Evolutionary conservation across 352 stramenopile genomes (phyloP).

Genomic region (Plasmopara halstedii): DNA sequence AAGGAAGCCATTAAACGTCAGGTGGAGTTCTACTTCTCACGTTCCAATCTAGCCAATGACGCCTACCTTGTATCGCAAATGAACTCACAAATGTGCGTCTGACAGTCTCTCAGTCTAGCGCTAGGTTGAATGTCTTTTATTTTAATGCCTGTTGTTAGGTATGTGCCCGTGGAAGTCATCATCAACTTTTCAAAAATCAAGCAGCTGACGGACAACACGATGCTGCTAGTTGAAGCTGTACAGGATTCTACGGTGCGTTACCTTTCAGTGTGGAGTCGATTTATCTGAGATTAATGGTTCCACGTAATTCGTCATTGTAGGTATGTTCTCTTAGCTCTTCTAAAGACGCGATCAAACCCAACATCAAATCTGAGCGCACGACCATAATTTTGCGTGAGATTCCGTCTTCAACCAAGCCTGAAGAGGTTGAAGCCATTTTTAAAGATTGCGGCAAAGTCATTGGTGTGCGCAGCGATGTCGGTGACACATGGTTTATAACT

Average conservation of each 20-base stretch:
- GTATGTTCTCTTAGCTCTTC: constrained; percentile 63
- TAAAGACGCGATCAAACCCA: constrained; percentile 87
- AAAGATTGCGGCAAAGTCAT: constrained; percentile 59
- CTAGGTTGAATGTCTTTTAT: not conserved
- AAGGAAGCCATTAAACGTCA: constrained; percentile 79
- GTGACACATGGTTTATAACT: constrained; percentile 91
- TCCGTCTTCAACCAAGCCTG: constrained; percentile 73
- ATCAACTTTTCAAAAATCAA: constrained; percentile 83
- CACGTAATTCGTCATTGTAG: constrained; percentile 9
- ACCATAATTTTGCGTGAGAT: constrained; percentile 92
- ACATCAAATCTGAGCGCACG: constrained; percentile 88
- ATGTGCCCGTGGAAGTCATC: constrained; percentile 77
- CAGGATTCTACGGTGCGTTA: constrained; percentile 50
- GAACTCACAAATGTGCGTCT: constrained; percentile 83
- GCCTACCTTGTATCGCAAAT: constrained; percentile 85
- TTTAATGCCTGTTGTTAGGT: constrained; percentile 27
- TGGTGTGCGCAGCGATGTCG: constrained; percentile 87
- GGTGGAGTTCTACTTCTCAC: constrained; percentile 91
- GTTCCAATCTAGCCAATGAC: constrained; percentile 78
- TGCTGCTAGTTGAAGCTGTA: constrained; percentile 63
- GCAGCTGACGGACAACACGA: constrained; percentile 59
- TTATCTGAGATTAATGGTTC: too few species aligned
- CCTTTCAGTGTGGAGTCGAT: not conserved
- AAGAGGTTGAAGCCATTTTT: constrained; percentile 86
- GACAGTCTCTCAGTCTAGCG: not conserved